Evolutionary conservation across 345 rosid species (phyloP), one percentile per base, ranked within the genome.

Genomic region (Hirschfeldia incana): DNA sequence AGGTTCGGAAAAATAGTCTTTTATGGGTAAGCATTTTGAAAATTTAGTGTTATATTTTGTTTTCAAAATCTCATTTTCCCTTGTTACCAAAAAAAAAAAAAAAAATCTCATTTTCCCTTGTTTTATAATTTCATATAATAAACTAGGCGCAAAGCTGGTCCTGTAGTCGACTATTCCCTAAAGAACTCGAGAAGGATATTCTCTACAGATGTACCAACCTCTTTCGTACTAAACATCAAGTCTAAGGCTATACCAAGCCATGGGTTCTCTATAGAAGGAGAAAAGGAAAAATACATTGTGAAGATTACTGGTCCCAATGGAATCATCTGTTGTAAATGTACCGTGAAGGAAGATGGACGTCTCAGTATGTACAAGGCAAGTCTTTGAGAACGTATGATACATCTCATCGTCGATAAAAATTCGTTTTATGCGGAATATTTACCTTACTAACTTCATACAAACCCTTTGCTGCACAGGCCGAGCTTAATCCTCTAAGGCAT

Each of bases 281-380:
- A 80, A 73, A 86, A 86, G 76, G 89, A 86, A 29, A 28, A 69
- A 62, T 88, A 86, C 84, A 70, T 53, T 75, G 82, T 90, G 6
- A 83, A 78, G 89, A 88, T 89, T 55, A 65, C 16, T 29, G 64
- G 30, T 55, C 84, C 74, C 1, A 44, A 60, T 75, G 63, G 69
- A 68, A 74, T 73, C n/a, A 57, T 91, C 33, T 70, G 77, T 0
- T 91, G 97, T 88, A 89, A 89, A 83, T 91, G 93, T 53, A 55
- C 58, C 1, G 21, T 84, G 9, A 72, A 49, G 53, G 87, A 82
- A 72, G 87, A 81, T 72, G 74, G 85, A 49, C 76, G 36, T 12
- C 92, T 89, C 11, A 65, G 53, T 29, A 75, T 87, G 17, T 79
- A 87, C 72, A 85, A 87, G 92, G 92, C 69, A 83, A 9, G 62